A percentile compares a stretch with the other conserved stretches of the same genome.
phyloP scores from a whole-genome alignment of 164 flowering plant species.

The Chimonanthus praecox region DNA sequence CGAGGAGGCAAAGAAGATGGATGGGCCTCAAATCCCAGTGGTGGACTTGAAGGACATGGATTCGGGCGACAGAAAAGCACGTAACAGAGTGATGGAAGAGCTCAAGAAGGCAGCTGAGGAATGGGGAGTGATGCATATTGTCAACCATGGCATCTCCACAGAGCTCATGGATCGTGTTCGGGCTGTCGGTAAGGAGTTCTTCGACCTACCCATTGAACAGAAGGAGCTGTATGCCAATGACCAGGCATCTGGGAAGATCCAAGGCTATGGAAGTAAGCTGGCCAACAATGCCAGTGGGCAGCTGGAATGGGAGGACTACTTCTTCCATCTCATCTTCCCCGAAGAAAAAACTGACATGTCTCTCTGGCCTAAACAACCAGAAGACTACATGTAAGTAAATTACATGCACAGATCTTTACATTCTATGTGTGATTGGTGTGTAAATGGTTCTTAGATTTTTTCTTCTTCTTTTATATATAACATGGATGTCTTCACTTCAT shows the following conservation, averaged over 20 bases:
- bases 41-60: constrained; percentile 47
- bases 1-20: constrained; percentile 51
- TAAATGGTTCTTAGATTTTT: no score
- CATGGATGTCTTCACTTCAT: no score
- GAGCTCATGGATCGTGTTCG: constrained; percentile 52
- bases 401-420: no score
- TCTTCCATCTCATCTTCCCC: constrained; percentile 71
- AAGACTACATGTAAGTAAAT: constrained; percentile 63
- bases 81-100: constrained; percentile 41
- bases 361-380: constrained; percentile 75
- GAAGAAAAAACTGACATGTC: constrained; percentile 70
- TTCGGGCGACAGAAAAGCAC: constrained; percentile 39
- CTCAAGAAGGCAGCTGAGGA: constrained; percentile 59
- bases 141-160: constrained; percentile 76
- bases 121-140: constrained; percentile 70
- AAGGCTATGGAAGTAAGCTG: constrained; percentile 91
- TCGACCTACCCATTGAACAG: constrained; percentile 66
- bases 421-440: no score
- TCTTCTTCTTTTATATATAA: no score
- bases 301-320: constrained; percentile 96
- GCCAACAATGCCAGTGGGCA: constrained; percentile 73
- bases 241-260: constrained; percentile 59
- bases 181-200: constrained; percentile 62
- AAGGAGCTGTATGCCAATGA: constrained; percentile 89
- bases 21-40: constrained; percentile 71